Percentiles rank a stretch among this genome's conserved stretches.
These are phyloP conservation scores for Cyclocybe cylindracea DNA, from an alignment of 768 basidiomycete genomes.

Conservation along the genomic window DNA sequence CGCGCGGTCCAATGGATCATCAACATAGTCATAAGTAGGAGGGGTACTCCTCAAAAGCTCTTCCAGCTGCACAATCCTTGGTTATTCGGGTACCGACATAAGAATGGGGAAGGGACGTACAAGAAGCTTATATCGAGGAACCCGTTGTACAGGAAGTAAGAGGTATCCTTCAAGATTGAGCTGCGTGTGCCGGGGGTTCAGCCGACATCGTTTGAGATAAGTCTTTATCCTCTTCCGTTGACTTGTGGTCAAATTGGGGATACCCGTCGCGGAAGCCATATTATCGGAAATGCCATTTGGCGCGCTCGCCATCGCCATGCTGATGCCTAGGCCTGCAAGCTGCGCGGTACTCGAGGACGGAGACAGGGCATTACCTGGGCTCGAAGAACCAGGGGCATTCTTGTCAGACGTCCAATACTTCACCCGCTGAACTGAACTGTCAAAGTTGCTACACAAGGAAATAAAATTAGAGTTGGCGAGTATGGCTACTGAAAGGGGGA, in stretches of 20 bases:
- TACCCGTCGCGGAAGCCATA: conserved; percentile 37
- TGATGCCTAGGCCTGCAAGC: conserved; percentile 59
- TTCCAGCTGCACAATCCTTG: conserved; percentile 60
- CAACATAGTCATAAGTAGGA: conserved; percentile 67
- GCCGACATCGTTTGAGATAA: conserved; percentile 87
- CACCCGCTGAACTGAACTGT: conserved; percentile 86
- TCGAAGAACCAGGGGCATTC: conserved; percentile 34
- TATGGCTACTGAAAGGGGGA: not conserved
- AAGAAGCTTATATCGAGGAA: conserved; percentile 94
- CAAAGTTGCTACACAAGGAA: conserved; percentile 74
- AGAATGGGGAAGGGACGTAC: conserved; percentile 46
- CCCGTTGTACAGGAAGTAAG: conserved; percentile 91
- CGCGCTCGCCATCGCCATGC: conserved; percentile 52
- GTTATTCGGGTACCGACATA: not conserved
- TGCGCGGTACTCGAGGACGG: conserved; percentile 65
- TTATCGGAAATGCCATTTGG: conserved; percentile 44
- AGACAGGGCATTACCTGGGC: conserved; percentile 48
- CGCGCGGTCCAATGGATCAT: conserved; percentile 85
- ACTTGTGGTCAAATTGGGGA: conserved; percentile 65
- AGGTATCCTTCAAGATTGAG: conserved; percentile 93
- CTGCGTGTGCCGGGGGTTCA: conserved; percentile 90
- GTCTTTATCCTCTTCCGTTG: conserved; percentile 88
- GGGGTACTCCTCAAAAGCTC: conserved; percentile 85
- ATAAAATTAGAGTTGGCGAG: not conserved
- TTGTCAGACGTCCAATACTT: conserved; percentile 80